Percentiles rank a stretch among this genome's conserved stretches.
These are phyloP conservation scores for Suillus bovinus DNA, from an alignment of 768 basidiomycete species.

Conservation along the genomic window DNA sequence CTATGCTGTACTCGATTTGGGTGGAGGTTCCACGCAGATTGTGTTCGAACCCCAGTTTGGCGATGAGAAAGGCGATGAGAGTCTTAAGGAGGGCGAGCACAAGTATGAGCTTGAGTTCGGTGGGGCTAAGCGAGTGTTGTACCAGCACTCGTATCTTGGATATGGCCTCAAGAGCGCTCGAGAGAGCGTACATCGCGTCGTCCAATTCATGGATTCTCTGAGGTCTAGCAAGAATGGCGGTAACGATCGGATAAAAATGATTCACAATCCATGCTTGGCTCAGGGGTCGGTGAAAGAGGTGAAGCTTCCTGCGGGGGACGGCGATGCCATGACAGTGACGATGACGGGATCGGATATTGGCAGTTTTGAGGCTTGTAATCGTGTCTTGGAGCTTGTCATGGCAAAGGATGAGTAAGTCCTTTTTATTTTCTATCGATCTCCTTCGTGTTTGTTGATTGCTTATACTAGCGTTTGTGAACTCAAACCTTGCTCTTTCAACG, in stretches of 20 bases:
- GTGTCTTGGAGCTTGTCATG: slow-evolving; percentile 84
- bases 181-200: slow-evolving; percentile 80
- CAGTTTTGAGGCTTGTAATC: slow-evolving; percentile 81
- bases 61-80: slow-evolving; percentile 32
- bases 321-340: slow-evolving; percentile 55
- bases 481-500: slow-evolving; percentile 96
- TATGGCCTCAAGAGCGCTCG: slow-evolving; percentile 93
- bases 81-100: slow-evolving; percentile 82
- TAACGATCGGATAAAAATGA: slow-evolving; percentile 13
- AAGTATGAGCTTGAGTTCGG: slow-evolving; percentile 83
- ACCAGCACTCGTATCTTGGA: slow-evolving; percentile 97
- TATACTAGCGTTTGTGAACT: slow-evolving; percentile 71
- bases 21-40: slow-evolving; percentile 97
- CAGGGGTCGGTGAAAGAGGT: slow-evolving; percentile 62
- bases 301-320: slow-evolving; percentile 53
- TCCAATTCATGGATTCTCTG: slow-evolving; percentile 78
- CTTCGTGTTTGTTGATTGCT: neutral
- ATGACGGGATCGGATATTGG: slow-evolving; percentile 87
- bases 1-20: slow-evolving; percentile 93
- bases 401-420: slow-evolving; percentile 89
- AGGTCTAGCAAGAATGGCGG: slow-evolving; percentile 22
- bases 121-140: slow-evolving; percentile 69
- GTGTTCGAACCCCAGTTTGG: slow-evolving; percentile 86
- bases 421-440: slow-evolving; percentile 3
- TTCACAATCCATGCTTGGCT: slow-evolving; percentile 80